Conservation (phyloP, 208 protist species). For the Porcisia hertigi region DNA sequence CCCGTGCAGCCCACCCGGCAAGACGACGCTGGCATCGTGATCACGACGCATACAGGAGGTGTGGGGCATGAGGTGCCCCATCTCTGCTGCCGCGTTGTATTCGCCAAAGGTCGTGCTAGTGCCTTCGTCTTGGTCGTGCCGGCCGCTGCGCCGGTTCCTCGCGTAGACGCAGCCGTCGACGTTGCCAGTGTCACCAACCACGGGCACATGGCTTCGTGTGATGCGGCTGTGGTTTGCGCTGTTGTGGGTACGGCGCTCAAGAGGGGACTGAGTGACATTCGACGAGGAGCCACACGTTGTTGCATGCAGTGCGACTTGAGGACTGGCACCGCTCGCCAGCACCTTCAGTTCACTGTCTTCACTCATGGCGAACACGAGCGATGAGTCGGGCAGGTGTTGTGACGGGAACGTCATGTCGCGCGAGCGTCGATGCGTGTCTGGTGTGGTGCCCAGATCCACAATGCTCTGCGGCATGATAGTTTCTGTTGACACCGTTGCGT, state of each 20-base stretch:
- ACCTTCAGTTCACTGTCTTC: slow-evolving; percentile 46
- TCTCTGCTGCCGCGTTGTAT: not conserved
- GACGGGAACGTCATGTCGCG: slow-evolving; percentile 5
- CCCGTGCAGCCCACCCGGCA: not conserved
- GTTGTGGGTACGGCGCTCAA: not conserved
- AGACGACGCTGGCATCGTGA: not conserved
- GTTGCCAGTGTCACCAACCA: not conserved
- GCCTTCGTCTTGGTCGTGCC: not conserved
- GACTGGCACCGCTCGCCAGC: slow-evolving; percentile 23
- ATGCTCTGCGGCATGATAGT: not conserved
- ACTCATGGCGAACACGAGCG: slow-evolving; percentile 33
- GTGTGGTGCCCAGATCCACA: slow-evolving; percentile 3
- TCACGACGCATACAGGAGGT: slow-evolving; percentile 15
- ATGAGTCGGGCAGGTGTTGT: slow-evolving; percentile 21
- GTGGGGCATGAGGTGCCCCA: slow-evolving; percentile 24
- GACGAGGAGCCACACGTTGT: not conserved
- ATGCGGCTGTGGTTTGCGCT: not conserved
- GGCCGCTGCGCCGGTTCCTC: not conserved
- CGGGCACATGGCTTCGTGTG: not conserved
- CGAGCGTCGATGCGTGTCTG: slow-evolving; percentile 2
- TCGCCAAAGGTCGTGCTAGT: not conserved
- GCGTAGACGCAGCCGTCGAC: slow-evolving; percentile 3
- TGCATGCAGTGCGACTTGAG: not conserved
- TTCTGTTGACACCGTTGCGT: not conserved
- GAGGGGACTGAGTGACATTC: not conserved